These are phyloP conservation scores for Metschnikowia cubensis DNA, from an alignment of 805 yeast species.

Conservation along the genomic window DNA sequence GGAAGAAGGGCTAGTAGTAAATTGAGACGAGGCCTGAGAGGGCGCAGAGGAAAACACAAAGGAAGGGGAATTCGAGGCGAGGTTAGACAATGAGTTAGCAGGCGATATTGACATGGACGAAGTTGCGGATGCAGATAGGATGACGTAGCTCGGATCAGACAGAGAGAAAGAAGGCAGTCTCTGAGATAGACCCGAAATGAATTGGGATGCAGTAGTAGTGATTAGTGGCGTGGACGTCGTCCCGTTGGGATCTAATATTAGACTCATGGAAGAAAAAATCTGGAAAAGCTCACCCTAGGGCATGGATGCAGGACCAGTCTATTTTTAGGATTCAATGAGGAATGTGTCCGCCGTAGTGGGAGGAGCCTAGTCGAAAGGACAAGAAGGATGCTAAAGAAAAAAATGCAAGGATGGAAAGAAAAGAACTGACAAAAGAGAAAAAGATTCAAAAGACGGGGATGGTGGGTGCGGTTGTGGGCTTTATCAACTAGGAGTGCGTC, in stretches of 20 bases:
- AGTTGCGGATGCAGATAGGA: neutral
- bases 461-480: neutral
- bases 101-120: conserved; percentile 1
- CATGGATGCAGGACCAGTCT: conserved; percentile 3
- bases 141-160: neutral
- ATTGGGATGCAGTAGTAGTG: neutral
- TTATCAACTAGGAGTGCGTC: conserved; percentile 3
- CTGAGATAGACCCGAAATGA: neutral
- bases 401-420: neutral
- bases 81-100: neutral
- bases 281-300: neutral
- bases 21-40: neutral
- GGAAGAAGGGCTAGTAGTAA: neutral
- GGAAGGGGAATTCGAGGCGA: neutral
- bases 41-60: neutral
- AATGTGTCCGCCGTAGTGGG: neutral
- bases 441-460: neutral
- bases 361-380: neutral
- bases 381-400: neutral
- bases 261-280: conserved; percentile 4
- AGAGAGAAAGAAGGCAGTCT: neutral
- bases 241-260: conserved; percentile 4
- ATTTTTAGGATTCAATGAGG: neutral
- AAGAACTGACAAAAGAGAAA: neutral
- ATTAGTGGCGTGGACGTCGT: neutral